Percentiles rank a stretch among this genome's conserved stretches.
These are phyloP conservation scores for Salix brachista DNA, from an alignment of 345 rosid species.

Conservation along the genomic window DNA sequence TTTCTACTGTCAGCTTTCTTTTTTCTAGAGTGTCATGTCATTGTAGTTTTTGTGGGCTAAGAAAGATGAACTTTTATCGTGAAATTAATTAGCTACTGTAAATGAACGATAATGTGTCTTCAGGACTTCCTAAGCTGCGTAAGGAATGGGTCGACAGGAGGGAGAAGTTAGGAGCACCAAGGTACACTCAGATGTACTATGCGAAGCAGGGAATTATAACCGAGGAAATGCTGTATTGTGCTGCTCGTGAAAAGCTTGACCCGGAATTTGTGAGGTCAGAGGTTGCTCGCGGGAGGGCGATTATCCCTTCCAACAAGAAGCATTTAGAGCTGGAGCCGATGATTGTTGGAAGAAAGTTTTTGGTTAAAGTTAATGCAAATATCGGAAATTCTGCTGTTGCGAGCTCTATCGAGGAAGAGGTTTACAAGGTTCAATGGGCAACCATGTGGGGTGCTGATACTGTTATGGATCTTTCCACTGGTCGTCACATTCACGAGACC, in stretches of 20 bases:
- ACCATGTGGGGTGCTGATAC: constrained; percentile 99
- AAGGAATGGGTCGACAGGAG: constrained; percentile 83
- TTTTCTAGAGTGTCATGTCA: neutral
- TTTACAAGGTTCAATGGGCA: constrained; percentile 99
- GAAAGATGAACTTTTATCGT: neutral
- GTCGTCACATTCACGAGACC: constrained; percentile 97
- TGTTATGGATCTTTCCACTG: constrained; percentile 98
- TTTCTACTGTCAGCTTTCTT: neutral
- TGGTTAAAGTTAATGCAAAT: constrained; percentile 97
- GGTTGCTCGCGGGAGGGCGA: constrained; percentile 95
- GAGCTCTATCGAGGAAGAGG: constrained; percentile 97
- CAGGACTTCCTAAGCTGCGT: constrained; percentile 89
- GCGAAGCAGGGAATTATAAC: constrained; percentile 96
- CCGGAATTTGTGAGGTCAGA: constrained; percentile 96
- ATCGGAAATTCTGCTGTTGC: constrained; percentile 96
- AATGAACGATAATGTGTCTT: constrained; percentile 15
- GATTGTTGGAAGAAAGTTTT: constrained; percentile 90
- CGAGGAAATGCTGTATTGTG: constrained; percentile 91
- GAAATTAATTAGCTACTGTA: constrained; percentile 6
- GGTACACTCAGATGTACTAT: constrained; percentile 95
- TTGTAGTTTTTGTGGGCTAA: neutral
- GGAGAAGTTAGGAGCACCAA: constrained; percentile 69
- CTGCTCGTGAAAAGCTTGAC: constrained; percentile 90
- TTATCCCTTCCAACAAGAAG: constrained; percentile 96
- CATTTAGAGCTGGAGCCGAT: constrained; percentile 94